Evolutionary conservation across 768 basidiomycete species (phyloP).

Genomic region (Cantharellus anzutake): DNA sequence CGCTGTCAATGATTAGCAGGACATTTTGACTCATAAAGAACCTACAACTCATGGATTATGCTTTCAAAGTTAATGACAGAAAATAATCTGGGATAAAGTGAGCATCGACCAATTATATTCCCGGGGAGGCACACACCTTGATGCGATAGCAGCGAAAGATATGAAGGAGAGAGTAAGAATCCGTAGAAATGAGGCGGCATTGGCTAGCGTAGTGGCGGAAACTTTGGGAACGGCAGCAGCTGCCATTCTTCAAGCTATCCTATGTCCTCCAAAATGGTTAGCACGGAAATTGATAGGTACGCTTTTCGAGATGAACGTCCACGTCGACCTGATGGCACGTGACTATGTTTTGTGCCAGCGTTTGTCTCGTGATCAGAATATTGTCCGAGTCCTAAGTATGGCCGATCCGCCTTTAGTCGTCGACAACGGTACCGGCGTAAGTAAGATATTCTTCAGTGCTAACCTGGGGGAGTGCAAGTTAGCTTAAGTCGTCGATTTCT

Average conservation of each 20-base stretch:
- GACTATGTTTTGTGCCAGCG: no score
- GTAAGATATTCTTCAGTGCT: conserved; percentile 12
- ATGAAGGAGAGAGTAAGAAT: conserved; percentile 82
- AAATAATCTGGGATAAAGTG: conserved; percentile 23
- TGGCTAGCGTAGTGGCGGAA: conserved; percentile 50
- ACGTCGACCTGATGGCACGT: no score
- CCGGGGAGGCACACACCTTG: conserved; percentile 33
- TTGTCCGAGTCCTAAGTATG: neutral
- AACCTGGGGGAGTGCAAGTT: neutral
- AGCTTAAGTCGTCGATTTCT: neutral
- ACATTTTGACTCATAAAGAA: conserved; percentile 12
- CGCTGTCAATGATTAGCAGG: neutral
- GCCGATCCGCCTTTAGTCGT: conserved; percentile 41
- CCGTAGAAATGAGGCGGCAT: conserved; percentile 78
- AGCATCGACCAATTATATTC: neutral
- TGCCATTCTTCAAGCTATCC: neutral
- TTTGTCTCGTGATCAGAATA: neutral
- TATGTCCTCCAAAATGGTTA: neutral
- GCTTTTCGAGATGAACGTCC: no score
- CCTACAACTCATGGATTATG: conserved; percentile 98
- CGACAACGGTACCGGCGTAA: conserved; percentile 76
- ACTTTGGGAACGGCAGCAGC: neutral
- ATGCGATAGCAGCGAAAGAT: conserved; percentile 85
- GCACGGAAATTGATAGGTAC: neutral
- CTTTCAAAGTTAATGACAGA: conserved; percentile 97